Percentiles rank a stretch among this genome's conserved stretches.
Evolutionary conservation across 208 protist species (phyloP).

Genomic region (Trichomonas gallinae): DNA sequence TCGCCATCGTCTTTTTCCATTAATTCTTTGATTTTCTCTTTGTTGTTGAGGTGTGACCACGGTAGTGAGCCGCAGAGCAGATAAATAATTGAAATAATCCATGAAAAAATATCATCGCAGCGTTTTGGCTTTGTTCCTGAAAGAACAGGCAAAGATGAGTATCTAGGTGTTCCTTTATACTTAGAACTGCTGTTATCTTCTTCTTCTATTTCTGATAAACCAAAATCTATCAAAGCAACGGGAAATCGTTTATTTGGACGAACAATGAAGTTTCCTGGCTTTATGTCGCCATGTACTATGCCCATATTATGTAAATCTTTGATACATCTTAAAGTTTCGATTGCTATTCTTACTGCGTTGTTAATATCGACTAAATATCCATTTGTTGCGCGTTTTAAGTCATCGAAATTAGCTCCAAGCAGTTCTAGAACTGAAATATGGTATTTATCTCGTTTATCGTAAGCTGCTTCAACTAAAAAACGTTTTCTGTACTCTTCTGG

Average conservation of each 20-base stretch:
- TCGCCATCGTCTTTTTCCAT: neutral
- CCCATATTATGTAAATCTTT: neutral
- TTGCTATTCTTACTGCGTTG: neutral
- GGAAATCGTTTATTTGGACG: neutral
- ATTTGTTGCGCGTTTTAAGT: neutral
- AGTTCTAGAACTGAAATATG: neutral
- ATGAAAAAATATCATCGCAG: neutral
- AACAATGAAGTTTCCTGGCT: neutral
- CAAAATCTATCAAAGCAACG: neutral
- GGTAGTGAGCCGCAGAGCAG: neutral
- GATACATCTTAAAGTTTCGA: neutral
- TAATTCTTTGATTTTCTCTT: neutral
- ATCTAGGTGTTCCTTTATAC: neutral
- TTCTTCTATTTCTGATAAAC: neutral
- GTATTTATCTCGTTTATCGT: neutral
- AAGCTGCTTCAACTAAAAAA: neutral
- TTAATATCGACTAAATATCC: neutral
- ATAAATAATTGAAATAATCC: neutral
- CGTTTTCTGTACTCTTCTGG: neutral
- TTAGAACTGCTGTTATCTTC: neutral
- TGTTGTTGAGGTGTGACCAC: neutral
- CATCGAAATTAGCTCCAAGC: neutral
- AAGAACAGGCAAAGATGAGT: neutral
- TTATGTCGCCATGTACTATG: neutral
- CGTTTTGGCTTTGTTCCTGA: neutral